Conservation (phyloP, 2,329 filamentous ascomycete genomes). For the Dactylella cylindrospora region DNA sequence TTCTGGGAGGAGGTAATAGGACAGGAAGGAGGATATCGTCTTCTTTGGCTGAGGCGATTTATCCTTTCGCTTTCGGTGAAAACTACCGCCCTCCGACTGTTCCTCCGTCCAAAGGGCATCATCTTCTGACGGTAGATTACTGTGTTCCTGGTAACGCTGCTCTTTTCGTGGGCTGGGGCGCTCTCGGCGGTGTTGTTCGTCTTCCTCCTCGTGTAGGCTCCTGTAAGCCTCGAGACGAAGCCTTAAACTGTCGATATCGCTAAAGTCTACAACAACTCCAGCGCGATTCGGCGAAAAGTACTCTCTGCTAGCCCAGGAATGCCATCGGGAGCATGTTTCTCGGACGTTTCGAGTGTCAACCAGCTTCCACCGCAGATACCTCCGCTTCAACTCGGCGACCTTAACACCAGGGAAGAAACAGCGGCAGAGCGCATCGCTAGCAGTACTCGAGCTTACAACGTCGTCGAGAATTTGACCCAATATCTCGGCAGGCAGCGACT, state of each 20-base stretch:
- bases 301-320: constrained; percentile 43
- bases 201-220: constrained; percentile 33
- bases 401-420: constrained; percentile 41
- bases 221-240: constrained; percentile 31
- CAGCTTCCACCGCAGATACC: constrained; percentile 35
- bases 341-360: constrained; percentile 26
- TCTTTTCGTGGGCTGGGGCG: constrained; percentile 8
- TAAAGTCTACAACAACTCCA: constrained; percentile 38
- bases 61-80: constrained; percentile 16
- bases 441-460: constrained; percentile 20
- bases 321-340: constrained; percentile 36
- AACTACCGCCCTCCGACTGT: constrained; percentile 30
- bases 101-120: constrained; percentile 34
- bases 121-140: constrained; percentile 28
- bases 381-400: constrained; percentile 30
- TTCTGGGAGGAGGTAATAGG: constrained; percentile 36
- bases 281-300: constrained; percentile 38
- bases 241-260: constrained; percentile 30
- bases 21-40: constrained; percentile 38
- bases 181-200: constrained; percentile 4
- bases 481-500: constrained; percentile 26
- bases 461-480: constrained; percentile 40
- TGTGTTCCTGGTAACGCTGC: constrained; percentile 4
- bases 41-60: constrained; percentile 18
- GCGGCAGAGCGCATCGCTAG: constrained; percentile 35